A percentile compares a stretch with the other conserved stretches of the same genome.
These are phyloP conservation scores for Rhypophila decipiens DNA, from an alignment of 495 filamentous ascomycete species.

Conservation along the genomic window DNA sequence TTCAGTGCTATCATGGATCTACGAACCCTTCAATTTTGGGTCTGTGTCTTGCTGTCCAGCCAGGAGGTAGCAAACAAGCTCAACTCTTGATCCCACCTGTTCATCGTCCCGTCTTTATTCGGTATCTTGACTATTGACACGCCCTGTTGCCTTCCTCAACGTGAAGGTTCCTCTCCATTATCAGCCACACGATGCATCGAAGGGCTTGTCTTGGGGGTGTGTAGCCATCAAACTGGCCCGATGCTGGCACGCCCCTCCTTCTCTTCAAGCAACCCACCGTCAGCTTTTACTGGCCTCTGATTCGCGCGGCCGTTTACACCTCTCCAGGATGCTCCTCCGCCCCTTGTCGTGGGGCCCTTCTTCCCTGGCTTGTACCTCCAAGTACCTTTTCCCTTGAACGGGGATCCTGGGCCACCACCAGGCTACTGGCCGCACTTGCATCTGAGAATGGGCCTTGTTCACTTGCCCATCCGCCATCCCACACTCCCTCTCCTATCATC, in stretches of 20 bases:
- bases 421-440: conserved; percentile 2
- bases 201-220: neutral
- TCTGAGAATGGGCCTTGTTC: no score
- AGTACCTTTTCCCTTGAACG: conserved; percentile 12
- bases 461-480: conserved; percentile 2
- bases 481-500: neutral
- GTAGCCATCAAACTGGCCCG: neutral
- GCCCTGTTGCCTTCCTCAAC: no score
- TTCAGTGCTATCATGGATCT: no score
- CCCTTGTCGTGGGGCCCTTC: conserved; percentile 14
- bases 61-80: no score
- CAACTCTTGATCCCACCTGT: no score
- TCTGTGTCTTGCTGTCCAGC: no score
- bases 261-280: no score
- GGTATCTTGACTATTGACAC: no score
- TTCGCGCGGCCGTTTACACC: conserved; percentile 20
- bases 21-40: no score
- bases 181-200: no score
- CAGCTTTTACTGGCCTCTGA: conserved; percentile 13
- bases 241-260: neutral
- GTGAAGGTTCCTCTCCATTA: no score
- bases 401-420: conserved; percentile 1
- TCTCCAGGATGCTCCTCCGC: conserved; percentile 16
- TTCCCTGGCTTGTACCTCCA: conserved; percentile 16
- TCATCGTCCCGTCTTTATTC: no score